These are phyloP conservation scores for Orbilia javanica DNA, from an alignment of 2,329 filamentous ascomycete genomes.

Conservation along the genomic window DNA sequence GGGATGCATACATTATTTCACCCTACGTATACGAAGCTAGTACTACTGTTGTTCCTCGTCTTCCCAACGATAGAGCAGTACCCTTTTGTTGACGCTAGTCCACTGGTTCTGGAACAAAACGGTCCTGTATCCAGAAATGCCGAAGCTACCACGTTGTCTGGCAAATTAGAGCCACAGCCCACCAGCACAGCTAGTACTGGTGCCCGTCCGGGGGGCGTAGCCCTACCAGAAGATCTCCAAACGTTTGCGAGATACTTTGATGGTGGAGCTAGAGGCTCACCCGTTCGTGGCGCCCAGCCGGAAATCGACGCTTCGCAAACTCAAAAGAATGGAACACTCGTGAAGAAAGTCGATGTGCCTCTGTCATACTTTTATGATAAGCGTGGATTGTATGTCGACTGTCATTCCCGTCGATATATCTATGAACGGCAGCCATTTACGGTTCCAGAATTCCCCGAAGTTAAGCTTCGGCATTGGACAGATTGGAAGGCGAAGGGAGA, in stretches of 20 bases:
- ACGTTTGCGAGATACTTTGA: neutral
- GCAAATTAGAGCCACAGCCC: neutral
- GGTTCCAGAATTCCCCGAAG: neutral
- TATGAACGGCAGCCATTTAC: neutral
- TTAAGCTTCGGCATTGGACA: neutral
- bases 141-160: neutral
- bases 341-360: neutral
- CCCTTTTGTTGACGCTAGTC: neutral
- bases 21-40: neutral
- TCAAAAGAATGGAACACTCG: neutral
- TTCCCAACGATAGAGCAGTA: neutral
- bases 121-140: neutral
- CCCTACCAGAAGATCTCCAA: neutral
- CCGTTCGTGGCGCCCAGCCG: neutral
- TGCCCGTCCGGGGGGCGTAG: neutral
- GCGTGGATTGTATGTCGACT: neutral
- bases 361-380: neutral
- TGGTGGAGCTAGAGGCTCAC: neutral
- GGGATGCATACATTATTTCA: neutral
- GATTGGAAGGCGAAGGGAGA: neutral
- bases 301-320: no score
- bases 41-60: neutral
- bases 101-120: neutral
- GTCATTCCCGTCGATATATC: neutral
- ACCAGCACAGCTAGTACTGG: no score